Percentiles rank a stretch among this genome's conserved stretches.
Evolutionary conservation across 257 asterid species (phyloP).

Genomic region (Lavandula angustifolia): DNA sequence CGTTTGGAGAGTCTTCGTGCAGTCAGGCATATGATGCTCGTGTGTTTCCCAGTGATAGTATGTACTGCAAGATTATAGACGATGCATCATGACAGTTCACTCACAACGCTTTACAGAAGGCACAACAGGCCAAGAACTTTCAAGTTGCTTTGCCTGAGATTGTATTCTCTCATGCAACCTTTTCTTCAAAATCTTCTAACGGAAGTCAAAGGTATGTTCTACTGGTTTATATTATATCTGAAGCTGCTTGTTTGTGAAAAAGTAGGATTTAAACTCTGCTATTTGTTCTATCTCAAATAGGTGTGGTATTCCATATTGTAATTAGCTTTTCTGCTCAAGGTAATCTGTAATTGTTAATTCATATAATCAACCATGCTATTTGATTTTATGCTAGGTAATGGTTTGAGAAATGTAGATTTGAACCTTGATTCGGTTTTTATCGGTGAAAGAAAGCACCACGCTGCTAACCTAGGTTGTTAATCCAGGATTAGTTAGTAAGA

Average conservation of each 20-base stretch:
- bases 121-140: neutral
- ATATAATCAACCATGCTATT: conserved; percentile 15
- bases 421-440: conserved; percentile 13
- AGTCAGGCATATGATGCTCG: conserved; percentile 46
- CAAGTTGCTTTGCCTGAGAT: conserved; percentile 10
- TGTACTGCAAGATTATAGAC: conserved; percentile 43
- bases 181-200: conserved; percentile 18
- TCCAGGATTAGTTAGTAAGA: conserved; percentile 12
- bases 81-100: conserved; percentile 31
- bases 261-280: conserved; percentile 16
- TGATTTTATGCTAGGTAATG: neutral
- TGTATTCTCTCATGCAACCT: conserved; percentile 6
- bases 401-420: conserved; percentile 1
- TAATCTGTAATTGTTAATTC: conserved; percentile 7
- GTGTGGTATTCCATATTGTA: conserved; percentile 20
- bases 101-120: conserved; percentile 15
- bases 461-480: neutral
- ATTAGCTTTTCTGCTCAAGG: conserved; percentile 20
- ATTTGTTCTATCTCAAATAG: conserved; percentile 19
- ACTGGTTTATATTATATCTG: conserved; percentile 21
- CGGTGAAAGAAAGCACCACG: conserved; percentile 5
- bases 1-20: conserved; percentile 51
- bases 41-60: conserved; percentile 36
- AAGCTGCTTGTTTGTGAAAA: conserved; percentile 29
- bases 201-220: conserved; percentile 27